Base-by-base conservation (phyloP, 1,284 basidiomycete genomes). In the Naganishia cerealis region DNA sequence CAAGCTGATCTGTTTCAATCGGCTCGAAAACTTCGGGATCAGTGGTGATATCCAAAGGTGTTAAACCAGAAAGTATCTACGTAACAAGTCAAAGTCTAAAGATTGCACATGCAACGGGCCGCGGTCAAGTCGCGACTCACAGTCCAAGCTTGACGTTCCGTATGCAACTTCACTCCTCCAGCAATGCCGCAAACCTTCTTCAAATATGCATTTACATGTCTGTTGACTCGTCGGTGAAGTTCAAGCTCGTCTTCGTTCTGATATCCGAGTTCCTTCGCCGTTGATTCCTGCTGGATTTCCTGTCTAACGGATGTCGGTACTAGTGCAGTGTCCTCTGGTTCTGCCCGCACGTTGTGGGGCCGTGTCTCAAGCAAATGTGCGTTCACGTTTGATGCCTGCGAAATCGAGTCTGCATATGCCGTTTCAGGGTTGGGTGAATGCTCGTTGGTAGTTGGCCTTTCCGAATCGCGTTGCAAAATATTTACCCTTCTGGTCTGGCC, bases 21-120 rank as follows among this genome's bases (percentile, higher is more conserved):
- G 61, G 50, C 26, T 63, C 61, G 16, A 63, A 63, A 8, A 63
- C 61, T 43, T 63, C 61, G 5, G 61, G 61, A 42, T 63, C 42
- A 24, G 39, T 54, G 16, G 61, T 8, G 13, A 50, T 29, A 40
- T 63, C 61, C 7, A 63, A 1, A 3, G 61, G 50, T 29, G 16
- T n/a, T 13, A 63, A 3, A 15, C 29, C 21, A 21, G 61, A 39
- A 24, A 63, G 50, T 24, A 63, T 16, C 61, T 63, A 36, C 12
- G 15, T 38, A 39, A 36, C 6, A 15, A 29, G 4, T 8, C 46
- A 24, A 16, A 7, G 12, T 26, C 7, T 21, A 26, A 40, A 13
- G 16, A 24, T 18, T 13, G 33, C 13, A 24, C 4, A 24, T 21
- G 7, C 46, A 24, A 21, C 10, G 15, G 46, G 15, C 1, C n/a